phyloP scores from a whole-genome alignment of 2,329 filamentous ascomycete genomes.

The Podosphaera xanthii region DNA sequence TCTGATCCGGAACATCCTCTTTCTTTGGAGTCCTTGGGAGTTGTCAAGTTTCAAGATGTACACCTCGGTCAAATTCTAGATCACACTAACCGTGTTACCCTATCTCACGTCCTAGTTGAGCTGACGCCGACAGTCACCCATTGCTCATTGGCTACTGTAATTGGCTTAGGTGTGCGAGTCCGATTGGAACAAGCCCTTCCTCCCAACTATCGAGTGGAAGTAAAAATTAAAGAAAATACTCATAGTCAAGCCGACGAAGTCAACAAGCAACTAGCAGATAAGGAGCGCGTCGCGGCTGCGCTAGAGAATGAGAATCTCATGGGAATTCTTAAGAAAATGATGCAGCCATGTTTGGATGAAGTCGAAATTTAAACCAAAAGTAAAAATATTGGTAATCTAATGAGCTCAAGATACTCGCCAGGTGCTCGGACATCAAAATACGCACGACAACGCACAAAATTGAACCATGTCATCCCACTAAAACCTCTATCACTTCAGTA shows the following conservation, averaged over 20 bases:
- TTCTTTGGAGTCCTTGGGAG: constrained; percentile 75
- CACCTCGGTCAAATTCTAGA: constrained; percentile 44
- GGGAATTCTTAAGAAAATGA: constrained; percentile 79
- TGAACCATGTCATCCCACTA: neutral
- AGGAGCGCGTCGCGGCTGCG: constrained; percentile 85
- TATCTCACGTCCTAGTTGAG: constrained; percentile 58
- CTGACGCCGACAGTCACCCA: constrained; percentile 94
- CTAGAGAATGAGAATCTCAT: constrained; percentile 82
- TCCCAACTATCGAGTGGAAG: constrained; percentile 76
- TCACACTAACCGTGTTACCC: constrained; percentile 28
- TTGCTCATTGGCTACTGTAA: constrained; percentile 88
- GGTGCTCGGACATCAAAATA: neutral
- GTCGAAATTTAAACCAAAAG: neutral
- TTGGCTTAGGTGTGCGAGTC: constrained; percentile 79
- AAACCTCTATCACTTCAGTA: neutral
- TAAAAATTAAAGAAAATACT: constrained; percentile 87
- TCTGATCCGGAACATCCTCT: constrained; percentile 92
- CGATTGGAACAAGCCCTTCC: constrained; percentile 78
- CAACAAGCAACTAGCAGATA: constrained; percentile 90
- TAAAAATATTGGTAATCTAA: neutral
- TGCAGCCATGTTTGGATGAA: constrained; percentile 46
- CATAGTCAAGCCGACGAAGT: constrained; percentile 88
- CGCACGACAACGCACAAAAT: neutral
- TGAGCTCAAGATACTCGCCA: neutral
- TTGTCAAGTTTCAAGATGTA: constrained; percentile 92